phyloP scores from a whole-genome alignment of 2,329 filamentous ascomycete species.

The Arthrobotrys pseudoclavata region DNA sequence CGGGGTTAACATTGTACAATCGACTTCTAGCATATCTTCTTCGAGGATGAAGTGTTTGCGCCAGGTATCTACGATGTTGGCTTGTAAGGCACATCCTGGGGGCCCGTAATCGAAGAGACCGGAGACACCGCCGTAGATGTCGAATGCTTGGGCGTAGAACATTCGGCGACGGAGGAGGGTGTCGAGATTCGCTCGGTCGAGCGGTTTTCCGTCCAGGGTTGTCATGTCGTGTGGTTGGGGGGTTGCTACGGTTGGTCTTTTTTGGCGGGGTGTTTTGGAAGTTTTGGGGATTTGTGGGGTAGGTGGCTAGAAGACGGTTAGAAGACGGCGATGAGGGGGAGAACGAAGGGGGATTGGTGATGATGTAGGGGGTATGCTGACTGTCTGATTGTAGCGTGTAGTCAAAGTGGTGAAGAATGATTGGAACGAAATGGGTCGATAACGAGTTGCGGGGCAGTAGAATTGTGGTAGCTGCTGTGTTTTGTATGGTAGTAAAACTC shows the following conservation, averaged over 20 bases:
- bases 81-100: conserved; percentile 85
- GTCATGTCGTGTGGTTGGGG: conserved; percentile 68
- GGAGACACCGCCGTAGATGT: conserved; percentile 90
- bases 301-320: not conserved
- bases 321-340: not conserved
- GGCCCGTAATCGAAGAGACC: conserved; percentile 96
- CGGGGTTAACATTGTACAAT: conserved; percentile 93
- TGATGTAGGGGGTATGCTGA: conserved; percentile 17
- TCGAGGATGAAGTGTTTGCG: conserved; percentile 92
- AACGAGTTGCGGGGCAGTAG: conserved; percentile 34
- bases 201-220: conserved; percentile 88
- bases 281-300: not conserved
- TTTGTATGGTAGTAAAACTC: conserved; percentile 15
- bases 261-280: conserved; percentile 2
- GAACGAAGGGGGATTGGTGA: not conserved
- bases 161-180: conserved; percentile 86
- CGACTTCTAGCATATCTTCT: conserved; percentile 95
- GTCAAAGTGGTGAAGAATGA: conserved; percentile 9
- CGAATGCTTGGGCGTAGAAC: conserved; percentile 96
- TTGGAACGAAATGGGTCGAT: conserved; percentile 1
- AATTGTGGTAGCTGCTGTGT: conserved; percentile 4
- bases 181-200: conserved; percentile 86
- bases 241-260: conserved; percentile 3
- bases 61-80: conserved; percentile 90
- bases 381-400: conserved; percentile 17